Conservation (phyloP, 2,329 filamentous ascomycete genomes). For the Phymatotrichopsis omnivora region DNA sequence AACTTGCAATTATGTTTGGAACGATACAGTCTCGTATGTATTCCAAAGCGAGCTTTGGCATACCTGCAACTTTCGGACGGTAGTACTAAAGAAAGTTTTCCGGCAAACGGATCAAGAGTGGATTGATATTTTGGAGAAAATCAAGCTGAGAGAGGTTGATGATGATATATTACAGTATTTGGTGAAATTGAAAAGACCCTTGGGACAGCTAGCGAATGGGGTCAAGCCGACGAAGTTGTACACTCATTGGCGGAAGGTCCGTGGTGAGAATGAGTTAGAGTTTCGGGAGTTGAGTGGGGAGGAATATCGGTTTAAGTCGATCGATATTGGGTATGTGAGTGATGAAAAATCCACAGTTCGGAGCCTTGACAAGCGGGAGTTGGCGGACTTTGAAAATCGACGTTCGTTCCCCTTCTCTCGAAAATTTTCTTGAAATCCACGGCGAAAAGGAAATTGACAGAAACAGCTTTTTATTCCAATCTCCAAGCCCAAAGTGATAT, state of each 20-base stretch:
- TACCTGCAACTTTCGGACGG: slow-evolving; percentile 44
- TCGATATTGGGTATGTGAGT: slow-evolving; percentile 18
- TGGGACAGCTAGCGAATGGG: slow-evolving; percentile 16
- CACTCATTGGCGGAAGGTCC: slow-evolving; percentile 34
- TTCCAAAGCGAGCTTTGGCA: slow-evolving; percentile 49
- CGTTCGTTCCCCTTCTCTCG: not conserved
- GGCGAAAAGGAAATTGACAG: not conserved
- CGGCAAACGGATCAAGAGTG: slow-evolving; percentile 48
- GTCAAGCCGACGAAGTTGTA: slow-evolving; percentile 30
- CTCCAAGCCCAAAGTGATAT: slow-evolving; percentile 1
- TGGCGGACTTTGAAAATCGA: slow-evolving; percentile 8
- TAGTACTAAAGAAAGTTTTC: slow-evolving; percentile 47
- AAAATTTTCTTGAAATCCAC: not conserved
- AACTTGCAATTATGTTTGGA: slow-evolving; percentile 21
- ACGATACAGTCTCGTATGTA: slow-evolving; percentile 47
- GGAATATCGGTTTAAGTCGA: slow-evolving; percentile 30
- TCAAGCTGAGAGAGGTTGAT: slow-evolving; percentile 38
- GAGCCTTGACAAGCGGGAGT: not conserved
- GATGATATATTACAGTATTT: slow-evolving; percentile 16
- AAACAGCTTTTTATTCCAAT: slow-evolving; percentile 19
- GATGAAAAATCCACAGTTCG: not conserved
- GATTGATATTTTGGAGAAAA: slow-evolving; percentile 46
- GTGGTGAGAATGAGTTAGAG: slow-evolving; percentile 34
- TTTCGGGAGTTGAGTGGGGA: slow-evolving; percentile 34
- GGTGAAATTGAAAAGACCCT: slow-evolving; percentile 20